Percentiles rank a stretch among this genome's conserved stretches.
phyloP scores from a whole-genome alignment of 1,284 basidiomycete genomes.

The Ganoderma lingzhi region DNA sequence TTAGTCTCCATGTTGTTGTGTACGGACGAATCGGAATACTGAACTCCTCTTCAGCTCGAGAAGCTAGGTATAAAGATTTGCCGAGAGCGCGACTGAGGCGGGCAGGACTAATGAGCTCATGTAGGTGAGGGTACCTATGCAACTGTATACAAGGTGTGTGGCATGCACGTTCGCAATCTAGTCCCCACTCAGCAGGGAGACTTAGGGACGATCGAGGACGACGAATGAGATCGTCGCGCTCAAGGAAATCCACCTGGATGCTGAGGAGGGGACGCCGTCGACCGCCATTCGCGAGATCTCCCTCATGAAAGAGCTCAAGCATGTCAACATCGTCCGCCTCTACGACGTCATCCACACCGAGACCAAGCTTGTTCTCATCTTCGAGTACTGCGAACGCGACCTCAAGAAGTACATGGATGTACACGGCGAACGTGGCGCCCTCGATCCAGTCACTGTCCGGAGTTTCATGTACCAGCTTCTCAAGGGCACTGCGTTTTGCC shows the following conservation, averaged over 20 bases:
- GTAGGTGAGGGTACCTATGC: constrained; percentile 88
- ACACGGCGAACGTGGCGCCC: constrained; percentile 94
- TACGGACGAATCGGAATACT: constrained; percentile 1
- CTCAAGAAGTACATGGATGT: constrained; percentile 99
- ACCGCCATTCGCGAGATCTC: constrained; percentile 96
- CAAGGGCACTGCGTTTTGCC: constrained; percentile 98
- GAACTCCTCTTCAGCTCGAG: constrained; percentile 67
- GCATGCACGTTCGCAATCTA: constrained; percentile 16
- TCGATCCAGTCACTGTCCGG: constrained; percentile 93
- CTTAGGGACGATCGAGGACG: constrained; percentile 82
- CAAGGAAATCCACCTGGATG: constrained; percentile 96
- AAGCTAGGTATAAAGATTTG: constrained; percentile 67
- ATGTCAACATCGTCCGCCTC: constrained; percentile 94
- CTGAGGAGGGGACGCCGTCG: constrained; percentile 94
- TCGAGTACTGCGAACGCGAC: constrained; percentile 99
- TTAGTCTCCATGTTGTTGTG: constrained; percentile 38
- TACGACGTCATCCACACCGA: constrained; percentile 99
- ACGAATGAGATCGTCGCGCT: constrained; percentile 92
- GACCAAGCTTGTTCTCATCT: constrained; percentile 97
- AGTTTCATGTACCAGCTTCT: constrained; percentile 98
- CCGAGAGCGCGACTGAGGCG: background rate
- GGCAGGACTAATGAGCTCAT: constrained; percentile 17
- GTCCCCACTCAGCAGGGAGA: background rate
- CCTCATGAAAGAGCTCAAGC: constrained; percentile 96
- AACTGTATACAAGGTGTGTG: constrained; percentile 86